Conservation (phyloP, 2,329 filamentous ascomycete species). For the Diaporthe caulivora region DNA sequence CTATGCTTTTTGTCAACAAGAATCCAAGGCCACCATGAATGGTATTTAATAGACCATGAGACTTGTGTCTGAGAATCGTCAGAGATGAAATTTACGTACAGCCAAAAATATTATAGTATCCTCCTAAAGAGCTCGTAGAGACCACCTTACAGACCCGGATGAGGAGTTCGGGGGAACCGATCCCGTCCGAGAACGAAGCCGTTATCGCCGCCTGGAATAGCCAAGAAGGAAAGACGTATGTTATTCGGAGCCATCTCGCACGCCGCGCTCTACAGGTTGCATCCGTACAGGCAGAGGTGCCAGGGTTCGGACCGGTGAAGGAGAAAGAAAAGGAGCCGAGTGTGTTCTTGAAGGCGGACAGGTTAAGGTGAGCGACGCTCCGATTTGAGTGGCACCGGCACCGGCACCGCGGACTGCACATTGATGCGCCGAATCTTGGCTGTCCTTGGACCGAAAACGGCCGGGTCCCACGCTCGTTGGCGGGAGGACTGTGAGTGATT, state of each 20-base stretch:
- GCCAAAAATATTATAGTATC: conserved; percentile 24
- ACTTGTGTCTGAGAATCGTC: not conserved
- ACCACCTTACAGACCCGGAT: conserved; percentile 6
- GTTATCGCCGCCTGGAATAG: conserved; percentile 21
- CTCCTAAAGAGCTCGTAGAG: not conserved
- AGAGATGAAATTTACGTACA: not conserved
- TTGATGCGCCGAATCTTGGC: not conserved
- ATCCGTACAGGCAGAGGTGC: not conserved
- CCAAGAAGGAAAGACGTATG: conserved; percentile 17
- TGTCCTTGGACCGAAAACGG: not conserved
- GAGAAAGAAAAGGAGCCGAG: conserved; percentile 4
- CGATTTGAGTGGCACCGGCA: conserved; percentile 17
- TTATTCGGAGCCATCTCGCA: conserved; percentile 22
- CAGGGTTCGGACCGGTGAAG: not conserved
- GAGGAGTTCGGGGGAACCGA: conserved; percentile 1
- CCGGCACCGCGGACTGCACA: conserved; percentile 8
- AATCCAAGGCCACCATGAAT: not conserved
- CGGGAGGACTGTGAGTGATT: conserved; percentile 9
- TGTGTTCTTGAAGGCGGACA: conserved; percentile 2
- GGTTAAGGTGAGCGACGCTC: conserved; percentile 6
- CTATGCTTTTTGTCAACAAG: not conserved
- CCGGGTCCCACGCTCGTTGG: not conserved
- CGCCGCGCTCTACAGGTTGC: not conserved
- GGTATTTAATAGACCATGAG: not conserved
- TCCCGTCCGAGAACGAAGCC: conserved; percentile 10